Conservation (phyloP, 2,329 filamentous ascomycete species). For the Aspergillus amoenus region DNA sequence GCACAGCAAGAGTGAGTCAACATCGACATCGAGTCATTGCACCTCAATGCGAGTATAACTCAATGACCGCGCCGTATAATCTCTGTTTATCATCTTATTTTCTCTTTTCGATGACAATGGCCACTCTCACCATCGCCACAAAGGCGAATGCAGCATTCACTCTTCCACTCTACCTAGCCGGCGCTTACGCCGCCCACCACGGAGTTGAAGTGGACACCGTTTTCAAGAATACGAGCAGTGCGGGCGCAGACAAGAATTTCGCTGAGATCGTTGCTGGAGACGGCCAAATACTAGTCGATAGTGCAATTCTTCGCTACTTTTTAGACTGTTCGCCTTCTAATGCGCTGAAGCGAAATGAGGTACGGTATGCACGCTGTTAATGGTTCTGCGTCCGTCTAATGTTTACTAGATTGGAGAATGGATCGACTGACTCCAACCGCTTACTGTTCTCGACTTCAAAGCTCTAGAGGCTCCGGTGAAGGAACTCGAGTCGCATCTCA, state of each 20-base stretch:
- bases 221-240: not conserved
- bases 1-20: too few relatives aligned
- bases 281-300: not conserved
- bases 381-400: not conserved
- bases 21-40: too few relatives aligned
- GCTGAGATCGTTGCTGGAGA: not conserved
- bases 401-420: constrained; percentile 42
- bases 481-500: constrained; percentile 82
- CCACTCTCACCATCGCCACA: not conserved
- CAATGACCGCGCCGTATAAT: too few relatives aligned
- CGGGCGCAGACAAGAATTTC: not conserved
- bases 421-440: constrained; percentile 53
- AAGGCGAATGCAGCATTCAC: too few relatives aligned
- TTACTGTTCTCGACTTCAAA: constrained; percentile 72
- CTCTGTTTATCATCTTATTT: too few relatives aligned
- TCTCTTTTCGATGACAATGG: not conserved
- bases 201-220: not conserved
- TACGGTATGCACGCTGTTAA: not conserved
- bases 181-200: not conserved
- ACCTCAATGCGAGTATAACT: too few relatives aligned
- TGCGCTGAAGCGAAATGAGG: not conserved
- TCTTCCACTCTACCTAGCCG: not conserved
- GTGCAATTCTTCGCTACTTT: not conserved
- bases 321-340: not conserved
- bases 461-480: constrained; percentile 59